Conservation (phyloP, 208 protist genomes). For the Histomonas meleagridis region DNA sequence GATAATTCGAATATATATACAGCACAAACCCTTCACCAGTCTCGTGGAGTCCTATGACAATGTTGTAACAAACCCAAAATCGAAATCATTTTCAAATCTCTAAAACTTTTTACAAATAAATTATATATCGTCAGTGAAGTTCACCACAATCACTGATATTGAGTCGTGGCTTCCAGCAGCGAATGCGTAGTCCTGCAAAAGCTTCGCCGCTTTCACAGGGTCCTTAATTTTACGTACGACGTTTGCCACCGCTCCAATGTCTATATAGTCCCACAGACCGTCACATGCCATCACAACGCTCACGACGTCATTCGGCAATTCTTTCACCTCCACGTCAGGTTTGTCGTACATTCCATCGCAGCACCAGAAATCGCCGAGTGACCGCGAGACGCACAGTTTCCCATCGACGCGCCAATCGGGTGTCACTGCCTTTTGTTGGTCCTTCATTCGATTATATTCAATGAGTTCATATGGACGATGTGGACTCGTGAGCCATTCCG, state of each 20-base stretch:
- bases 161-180: background rate
- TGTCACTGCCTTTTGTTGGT: background rate
- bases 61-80: too few relatives aligned
- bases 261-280: conserved; percentile 17
- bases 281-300: background rate
- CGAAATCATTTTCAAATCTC: too few relatives aligned
- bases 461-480: background rate
- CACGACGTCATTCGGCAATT: background rate
- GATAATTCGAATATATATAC: too few relatives aligned
- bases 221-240: background rate
- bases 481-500: background rate
- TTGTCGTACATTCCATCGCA: conserved; percentile 29
- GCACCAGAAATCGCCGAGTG: conserved; percentile 8
- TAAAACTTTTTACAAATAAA: too few relatives aligned
- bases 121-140: too few relatives aligned
- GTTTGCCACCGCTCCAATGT: background rate
- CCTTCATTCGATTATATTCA: background rate
- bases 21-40: too few relatives aligned
- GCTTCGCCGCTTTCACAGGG: background rate
- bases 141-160: background rate
- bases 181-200: background rate
- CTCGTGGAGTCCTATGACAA: too few relatives aligned
- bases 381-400: background rate
- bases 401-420: background rate
- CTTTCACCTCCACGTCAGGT: background rate